These are phyloP conservation scores for Marasmius sp. DNA, from an alignment of 1,284 basidiomycete genomes.

Conservation along the genomic window DNA sequence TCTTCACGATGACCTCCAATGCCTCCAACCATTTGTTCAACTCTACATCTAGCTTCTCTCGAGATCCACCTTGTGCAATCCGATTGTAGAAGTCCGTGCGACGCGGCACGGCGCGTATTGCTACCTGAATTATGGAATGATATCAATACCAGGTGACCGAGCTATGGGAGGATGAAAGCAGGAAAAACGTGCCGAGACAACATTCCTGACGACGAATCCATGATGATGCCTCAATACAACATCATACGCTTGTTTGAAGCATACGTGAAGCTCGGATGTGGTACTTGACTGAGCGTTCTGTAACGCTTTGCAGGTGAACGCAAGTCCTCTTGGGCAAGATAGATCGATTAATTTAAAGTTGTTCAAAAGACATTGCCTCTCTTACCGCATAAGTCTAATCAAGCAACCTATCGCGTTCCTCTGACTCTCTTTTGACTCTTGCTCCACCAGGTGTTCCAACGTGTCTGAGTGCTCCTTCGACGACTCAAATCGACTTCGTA, in stretches of 20 bases:
- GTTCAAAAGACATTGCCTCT: constrained; percentile 15
- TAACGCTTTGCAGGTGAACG: constrained; percentile 83
- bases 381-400: constrained; percentile 79
- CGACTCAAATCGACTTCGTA: constrained; percentile 49
- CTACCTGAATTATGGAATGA: constrained; percentile 55
- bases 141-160: background rate
- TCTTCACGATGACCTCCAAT: constrained; percentile 70
- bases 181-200: constrained; percentile 71
- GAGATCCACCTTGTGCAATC: constrained; percentile 80
- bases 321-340: constrained; percentile 70
- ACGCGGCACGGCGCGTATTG: constrained; percentile 91
- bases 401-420: constrained; percentile 59
- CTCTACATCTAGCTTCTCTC: constrained; percentile 74
- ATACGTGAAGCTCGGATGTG: constrained; percentile 72
- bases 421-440: constrained; percentile 42
- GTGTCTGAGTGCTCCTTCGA: constrained; percentile 63
- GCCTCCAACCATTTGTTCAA: constrained; percentile 80
- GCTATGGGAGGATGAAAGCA: background rate
- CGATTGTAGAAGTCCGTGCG: constrained; percentile 85
- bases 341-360: constrained; percentile 18
- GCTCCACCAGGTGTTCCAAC: constrained; percentile 75
- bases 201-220: constrained; percentile 79
- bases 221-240: constrained; percentile 82
- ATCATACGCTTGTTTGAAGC: constrained; percentile 90
- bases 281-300: constrained; percentile 74